Base-by-base conservation (phyloP, 768 basidiomycete species). In the Agaricus blazei region DNA sequence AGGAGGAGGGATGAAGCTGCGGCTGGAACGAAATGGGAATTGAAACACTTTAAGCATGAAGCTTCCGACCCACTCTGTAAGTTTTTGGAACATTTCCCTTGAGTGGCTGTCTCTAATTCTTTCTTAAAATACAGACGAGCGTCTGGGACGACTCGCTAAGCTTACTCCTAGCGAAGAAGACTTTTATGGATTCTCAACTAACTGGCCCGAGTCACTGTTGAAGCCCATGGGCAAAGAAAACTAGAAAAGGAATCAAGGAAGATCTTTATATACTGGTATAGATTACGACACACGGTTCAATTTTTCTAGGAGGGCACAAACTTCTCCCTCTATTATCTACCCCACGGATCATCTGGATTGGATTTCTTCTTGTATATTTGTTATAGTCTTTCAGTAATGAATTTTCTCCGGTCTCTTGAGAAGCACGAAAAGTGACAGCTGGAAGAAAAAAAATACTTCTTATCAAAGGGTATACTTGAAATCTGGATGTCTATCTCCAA, bases 1-100 rank as follows among this genome's bases (percentile, higher is more conserved):
- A 78, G 82, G 69, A 77, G 96, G 58, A 87, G 84, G 63, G 90
- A 94, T 59, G 96, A 98, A 68, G 62, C 64, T 7, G 83, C 87
- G 0, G 84, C 78, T n/a, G 85, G 83, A 1, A 83, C 77, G 9
- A 73, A 77, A 0, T 96, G 93, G 92, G 64, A 77, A 56, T 68
- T 91, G 58, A 87, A 84, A 68, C 88, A 93, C 63, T 98, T 98
- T 64, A 71, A 70, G 34, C 80, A 82, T 61, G 71, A 87, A 28
- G 84, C 84, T 9, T 77, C 72, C 40, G 92, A 97, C 65, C 78
- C 86, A 12, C 72, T 81, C 26, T 97, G 90, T 88, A 63, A 65
- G 86, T 77, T 15, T 41, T 41, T 15, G 14, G 14, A 41, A 4
- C 19, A 15, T 47, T 40, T 29, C 26, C 4, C 42, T 40, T 44